Evolutionary conservation across 495 filamentous ascomycete species (phyloP), one percentile per base, ranked within the genome.

Genomic region (Cairneyella variabilis): DNA sequence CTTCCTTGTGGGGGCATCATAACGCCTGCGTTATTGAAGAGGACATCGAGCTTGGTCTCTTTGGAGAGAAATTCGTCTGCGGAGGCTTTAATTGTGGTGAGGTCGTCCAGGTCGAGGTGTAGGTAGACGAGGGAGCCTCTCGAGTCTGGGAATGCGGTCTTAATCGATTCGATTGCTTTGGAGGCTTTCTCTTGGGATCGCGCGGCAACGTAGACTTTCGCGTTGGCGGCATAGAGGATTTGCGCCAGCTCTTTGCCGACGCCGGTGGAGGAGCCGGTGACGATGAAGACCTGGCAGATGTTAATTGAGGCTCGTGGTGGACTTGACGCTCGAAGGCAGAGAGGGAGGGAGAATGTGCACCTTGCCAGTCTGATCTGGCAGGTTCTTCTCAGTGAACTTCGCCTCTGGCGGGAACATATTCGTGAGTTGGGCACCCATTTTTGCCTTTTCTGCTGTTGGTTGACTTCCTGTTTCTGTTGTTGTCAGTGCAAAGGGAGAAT

Each of bases 211-310:
- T 78, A 88, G 48, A 91, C 81, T 21, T 77, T 75, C 7, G 75
- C 66, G 28, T 72, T 59, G 60, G 87, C 83, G 37, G 73, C 74
- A 28, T 82, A 81, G 14, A 88, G 76, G 36, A 84, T 77, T 53
- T 78, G 67, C 41, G 87, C 68, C 12, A 83, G 77, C 59, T 84
- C 81, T 66, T 78, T 76, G 58, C 86, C 86, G 3, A 90, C 71
- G 2, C 88, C 88, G 41, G 43, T 36, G 9, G 49, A 38, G 23
- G 54, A 46, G 26, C 59, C 54, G 16, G 59, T 61, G 11, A 58
- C 59, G 14, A 61, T 61, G 50, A 61, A 61, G 26, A 61, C 59
- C 59, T 61, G 32, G 28, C 6, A 14, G 7, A 14, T 7, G 28
- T 6, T 32, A 32, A 18, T 26, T 20, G 36, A 22, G 47, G 34